Evolutionary conservation across 805 yeast species (phyloP).

Genomic region (Spathaspora passalidarum): DNA sequence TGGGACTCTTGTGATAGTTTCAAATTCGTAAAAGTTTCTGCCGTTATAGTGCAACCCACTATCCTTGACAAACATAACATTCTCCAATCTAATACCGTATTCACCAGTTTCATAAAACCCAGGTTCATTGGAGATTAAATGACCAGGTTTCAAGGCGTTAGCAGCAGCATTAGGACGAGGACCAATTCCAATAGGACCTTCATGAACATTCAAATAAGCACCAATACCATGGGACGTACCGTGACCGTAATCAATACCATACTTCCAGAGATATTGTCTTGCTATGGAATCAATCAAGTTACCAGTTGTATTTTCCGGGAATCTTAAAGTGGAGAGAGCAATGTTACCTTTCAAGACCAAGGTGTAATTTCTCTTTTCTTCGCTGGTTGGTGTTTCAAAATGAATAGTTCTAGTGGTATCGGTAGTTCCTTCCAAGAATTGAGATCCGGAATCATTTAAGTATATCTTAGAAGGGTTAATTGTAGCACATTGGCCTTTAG

Average conservation of each 20-base stretch:
- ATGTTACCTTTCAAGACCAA: slow-evolving; percentile 58
- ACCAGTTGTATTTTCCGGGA: slow-evolving; percentile 57
- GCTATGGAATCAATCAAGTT: slow-evolving; percentile 54
- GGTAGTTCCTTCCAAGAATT: slow-evolving; percentile 62
- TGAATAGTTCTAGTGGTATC: slow-evolving; percentile 63
- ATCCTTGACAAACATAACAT: slow-evolving; percentile 47
- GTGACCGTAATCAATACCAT: slow-evolving; percentile 58
- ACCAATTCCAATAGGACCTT: slow-evolving; percentile 63
- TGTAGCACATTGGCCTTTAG: slow-evolving; percentile 35
- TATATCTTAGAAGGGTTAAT: slow-evolving; percentile 54
- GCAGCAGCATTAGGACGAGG: slow-evolving; percentile 48
- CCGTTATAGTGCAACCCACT: slow-evolving; percentile 48
- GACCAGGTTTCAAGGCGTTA: slow-evolving; percentile 47
- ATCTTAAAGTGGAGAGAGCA: slow-evolving; percentile 45
- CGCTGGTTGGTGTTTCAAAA: slow-evolving; percentile 45
- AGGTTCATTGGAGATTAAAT: slow-evolving; percentile 58
- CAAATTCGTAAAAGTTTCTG: slow-evolving; percentile 62
- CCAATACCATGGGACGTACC: slow-evolving; percentile 69
- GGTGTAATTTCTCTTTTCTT: slow-evolving; percentile 50
- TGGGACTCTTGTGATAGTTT: slow-evolving; percentile 83
- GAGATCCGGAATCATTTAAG: slow-evolving; percentile 59
- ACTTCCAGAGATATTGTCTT: slow-evolving; percentile 54
- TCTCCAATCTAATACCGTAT: slow-evolving; percentile 57
- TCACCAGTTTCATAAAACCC: slow-evolving; percentile 60
- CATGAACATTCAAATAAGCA: slow-evolving; percentile 59